A percentile compares a stretch with the other conserved stretches of the same genome.
These are phyloP conservation scores for Sugiyamaella grinbergsii DNA, from an alignment of 1,139 yeast species.

Conservation along the genomic window DNA sequence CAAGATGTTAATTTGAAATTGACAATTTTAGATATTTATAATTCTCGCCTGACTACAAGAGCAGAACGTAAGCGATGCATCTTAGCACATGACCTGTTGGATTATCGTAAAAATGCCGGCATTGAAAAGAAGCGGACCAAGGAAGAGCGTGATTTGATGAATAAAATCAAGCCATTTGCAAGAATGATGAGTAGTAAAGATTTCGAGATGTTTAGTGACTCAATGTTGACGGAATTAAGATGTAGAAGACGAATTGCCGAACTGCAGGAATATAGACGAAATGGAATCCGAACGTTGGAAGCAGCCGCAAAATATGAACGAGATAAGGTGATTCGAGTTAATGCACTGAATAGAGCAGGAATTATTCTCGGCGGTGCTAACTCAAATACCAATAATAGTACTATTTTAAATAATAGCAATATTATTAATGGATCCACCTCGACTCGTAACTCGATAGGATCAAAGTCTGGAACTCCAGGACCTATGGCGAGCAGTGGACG, in stretches of 20 bases:
- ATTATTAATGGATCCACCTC: conserved; percentile 13
- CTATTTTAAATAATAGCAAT: conserved; percentile 17
- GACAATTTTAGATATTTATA: conserved; percentile 84
- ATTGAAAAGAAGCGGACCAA: conserved; percentile 78
- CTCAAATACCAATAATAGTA: conserved; percentile 18
- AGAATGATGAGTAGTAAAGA: conserved; percentile 79
- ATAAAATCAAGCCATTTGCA: conserved; percentile 76
- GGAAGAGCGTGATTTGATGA: conserved; percentile 83
- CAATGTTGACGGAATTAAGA: conserved; percentile 73
- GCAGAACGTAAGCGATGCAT: conserved; percentile 89
- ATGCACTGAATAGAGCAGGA: conserved; percentile 33
- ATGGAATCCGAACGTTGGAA: conserved; percentile 83
- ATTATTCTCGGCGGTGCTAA: conserved; percentile 24
- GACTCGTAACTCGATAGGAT: conserved; percentile 10
- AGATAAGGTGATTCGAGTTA: conserved; percentile 60
- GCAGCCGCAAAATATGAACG: conserved; percentile 85
- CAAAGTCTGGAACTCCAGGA: conserved; percentile 11
- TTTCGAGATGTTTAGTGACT: conserved; percentile 70
- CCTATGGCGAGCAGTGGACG: neutral
- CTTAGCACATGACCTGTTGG: conserved; percentile 74
- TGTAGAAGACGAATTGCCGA: conserved; percentile 83
- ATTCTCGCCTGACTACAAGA: conserved; percentile 82
- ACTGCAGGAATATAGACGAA: conserved; percentile 87
- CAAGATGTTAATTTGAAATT: conserved; percentile 87
- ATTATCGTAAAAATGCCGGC: conserved; percentile 77